Evolutionary conservation across 1,139 yeast genomes (phyloP).

Genomic region (Lodderomyces elongisporus): DNA sequence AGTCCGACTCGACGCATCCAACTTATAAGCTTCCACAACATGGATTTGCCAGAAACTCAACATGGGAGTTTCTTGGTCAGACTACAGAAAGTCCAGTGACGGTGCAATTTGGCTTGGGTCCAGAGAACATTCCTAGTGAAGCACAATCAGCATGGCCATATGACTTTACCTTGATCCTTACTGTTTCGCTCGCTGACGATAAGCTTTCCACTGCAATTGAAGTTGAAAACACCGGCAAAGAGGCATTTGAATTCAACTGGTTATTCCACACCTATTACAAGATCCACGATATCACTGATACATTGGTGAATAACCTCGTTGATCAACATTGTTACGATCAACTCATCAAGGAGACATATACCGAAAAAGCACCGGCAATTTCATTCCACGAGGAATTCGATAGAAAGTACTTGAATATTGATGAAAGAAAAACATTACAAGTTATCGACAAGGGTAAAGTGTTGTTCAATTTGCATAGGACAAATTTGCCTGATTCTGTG

Average conservation of each 20-base stretch:
- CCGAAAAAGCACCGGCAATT: conserved; percentile 68
- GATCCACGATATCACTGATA: conserved; percentile 71
- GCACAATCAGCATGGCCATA: conserved; percentile 53
- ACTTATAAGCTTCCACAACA: conserved; percentile 74
- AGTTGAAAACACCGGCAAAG: conserved; percentile 68
- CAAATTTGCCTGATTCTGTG: conserved; percentile 76
- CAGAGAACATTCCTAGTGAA: conserved; percentile 66
- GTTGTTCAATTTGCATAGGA: conserved; percentile 58
- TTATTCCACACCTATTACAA: conserved; percentile 89
- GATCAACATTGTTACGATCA: conserved; percentile 75
- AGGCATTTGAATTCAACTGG: conserved; percentile 81
- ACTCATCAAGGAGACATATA: conserved; percentile 55
- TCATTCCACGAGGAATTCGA: conserved; percentile 78
- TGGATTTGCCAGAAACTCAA: conserved; percentile 86
- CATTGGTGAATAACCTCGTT: conserved; percentile 69
- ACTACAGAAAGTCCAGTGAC: conserved; percentile 52
- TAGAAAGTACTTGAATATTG: conserved; percentile 67
- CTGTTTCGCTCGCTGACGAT: conserved; percentile 52
- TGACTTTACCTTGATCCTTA: conserved; percentile 74
- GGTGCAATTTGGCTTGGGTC: conserved; percentile 84
- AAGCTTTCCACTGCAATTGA: conserved; percentile 64
- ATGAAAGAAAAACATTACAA: conserved; percentile 52
- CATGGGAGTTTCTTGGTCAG: conserved; percentile 93
- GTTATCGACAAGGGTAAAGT: conserved; percentile 67
- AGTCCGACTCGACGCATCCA: conserved; percentile 31